These are phyloP conservation scores for Leersia perrieri DNA, from an alignment of 176 grass and related monocot genomes.

Conservation along the genomic window DNA sequence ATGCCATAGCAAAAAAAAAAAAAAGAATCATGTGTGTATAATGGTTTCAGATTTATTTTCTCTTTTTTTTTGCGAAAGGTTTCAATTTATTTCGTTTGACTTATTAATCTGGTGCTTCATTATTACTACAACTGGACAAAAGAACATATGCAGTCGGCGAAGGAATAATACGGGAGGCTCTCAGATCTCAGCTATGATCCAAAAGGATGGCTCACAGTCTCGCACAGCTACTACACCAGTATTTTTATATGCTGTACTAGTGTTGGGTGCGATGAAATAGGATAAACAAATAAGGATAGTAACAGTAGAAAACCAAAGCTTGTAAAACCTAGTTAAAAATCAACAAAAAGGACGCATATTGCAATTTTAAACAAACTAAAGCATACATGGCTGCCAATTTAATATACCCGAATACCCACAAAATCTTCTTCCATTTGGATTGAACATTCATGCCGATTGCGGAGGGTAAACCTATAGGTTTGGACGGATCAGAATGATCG, in stretches of 20 bases:
- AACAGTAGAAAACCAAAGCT: not conserved
- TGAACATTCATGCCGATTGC: too few species aligned
- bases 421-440: not conserved
- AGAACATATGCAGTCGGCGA: not conserved
- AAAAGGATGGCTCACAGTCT: slow-evolving; percentile 16
- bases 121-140: slow-evolving; percentile 3
- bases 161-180: not conserved
- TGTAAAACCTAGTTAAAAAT: not conserved
- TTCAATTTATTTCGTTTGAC: not conserved
- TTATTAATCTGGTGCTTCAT: not conserved
- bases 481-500: too few species aligned
- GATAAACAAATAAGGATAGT: not conserved
- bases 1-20: not conserved
- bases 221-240: not conserved
- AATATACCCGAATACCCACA: not conserved
- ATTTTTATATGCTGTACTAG: not conserved
- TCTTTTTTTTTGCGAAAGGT: not conserved
- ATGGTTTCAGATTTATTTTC: not conserved
- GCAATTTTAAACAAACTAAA: too few species aligned
- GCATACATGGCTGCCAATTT: too few species aligned
- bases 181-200: not conserved
- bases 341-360: too few species aligned
- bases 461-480: too few species aligned
- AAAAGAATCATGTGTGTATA: not conserved
- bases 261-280: not conserved